Evolutionary conservation across 495 filamentous ascomycete species (phyloP), one percentile per base, ranked within the genome.

Genomic region (Choiromyces venosus): DNA sequence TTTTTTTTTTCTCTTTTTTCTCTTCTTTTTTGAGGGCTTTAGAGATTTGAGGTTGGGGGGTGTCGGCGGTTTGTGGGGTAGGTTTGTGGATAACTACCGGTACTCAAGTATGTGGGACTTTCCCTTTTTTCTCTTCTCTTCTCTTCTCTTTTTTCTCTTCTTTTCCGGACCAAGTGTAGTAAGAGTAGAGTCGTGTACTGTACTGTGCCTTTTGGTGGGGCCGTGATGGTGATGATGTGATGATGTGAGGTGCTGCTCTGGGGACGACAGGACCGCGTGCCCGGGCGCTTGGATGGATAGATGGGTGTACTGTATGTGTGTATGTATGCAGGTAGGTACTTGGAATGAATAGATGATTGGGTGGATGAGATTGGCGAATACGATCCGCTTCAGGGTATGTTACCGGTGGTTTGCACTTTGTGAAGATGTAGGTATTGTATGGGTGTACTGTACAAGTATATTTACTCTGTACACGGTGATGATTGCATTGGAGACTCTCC

Each of bases 331-430:
- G n/a, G n/a, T n/a, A n/a, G n/a, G n/a, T n/a, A n/a, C n/a, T n/a
- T n/a, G n/a, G n/a, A n/a, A n/a, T n/a, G n/a, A n/a, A n/a, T n/a
- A n/a, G n/a, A n/a, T n/a, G 42, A 19, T 5, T 56, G n/a, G 8
- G 29, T 56, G 52, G 52, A 61, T 61, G 52, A 61, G 52, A 61
- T 61, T 61, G 52, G 52, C 52, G 52, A 61, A 61, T 61, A 56
- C 52, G 52, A 61, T 61, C 52, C 52, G 52, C 52, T 61, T 61
- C 52, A 61, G 25, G 52, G 52, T 61, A 61, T 61, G 52, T 33
- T 33, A 16, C 52, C 52, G 52, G 52, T 61, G 25, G 52, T 61
- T 33, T 61, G 52, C 52, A 33, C 25, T 61, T 61, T 61, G 52
- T 61, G 52, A 61, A 33, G 52, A 61, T 61, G 52, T 16, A 29